Percentiles rank a stretch among this genome's conserved stretches.
Evolutionary conservation across 805 yeast genomes (phyloP).

Genomic region (Brettanomyces nanus): DNA sequence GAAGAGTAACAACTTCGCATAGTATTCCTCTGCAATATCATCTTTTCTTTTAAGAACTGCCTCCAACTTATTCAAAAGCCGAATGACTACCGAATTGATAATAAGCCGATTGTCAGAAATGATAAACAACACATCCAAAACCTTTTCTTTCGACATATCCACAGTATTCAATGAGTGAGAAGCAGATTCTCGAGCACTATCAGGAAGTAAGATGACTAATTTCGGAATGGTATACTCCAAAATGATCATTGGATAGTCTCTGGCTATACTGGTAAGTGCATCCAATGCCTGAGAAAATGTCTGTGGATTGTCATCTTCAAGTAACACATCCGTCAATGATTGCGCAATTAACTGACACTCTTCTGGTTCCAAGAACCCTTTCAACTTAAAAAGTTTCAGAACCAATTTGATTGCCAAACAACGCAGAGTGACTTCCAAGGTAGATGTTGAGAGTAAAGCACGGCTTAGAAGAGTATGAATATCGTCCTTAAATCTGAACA

Average conservation of each 20-base stretch:
- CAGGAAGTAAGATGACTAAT: conserved; percentile 43
- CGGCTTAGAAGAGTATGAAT: conserved; percentile 61
- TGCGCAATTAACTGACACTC: conserved; percentile 60
- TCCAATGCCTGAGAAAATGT: conserved; percentile 45
- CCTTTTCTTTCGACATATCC: conserved; percentile 21
- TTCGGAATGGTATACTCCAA: conserved; percentile 45
- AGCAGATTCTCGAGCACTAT: conserved; percentile 5
- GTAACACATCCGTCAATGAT: conserved; percentile 53
- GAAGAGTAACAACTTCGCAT: conserved; percentile 4
- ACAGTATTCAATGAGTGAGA: no score
- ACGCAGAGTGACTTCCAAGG: conserved; percentile 60
- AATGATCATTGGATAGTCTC: conserved; percentile 30
- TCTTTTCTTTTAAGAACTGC: conserved; percentile 4
- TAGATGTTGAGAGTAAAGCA: conserved; percentile 58
- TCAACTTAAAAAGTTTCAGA: conserved; percentile 44
- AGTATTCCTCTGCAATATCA: background rate
- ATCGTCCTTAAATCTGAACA: conserved; percentile 52
- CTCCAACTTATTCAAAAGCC: conserved; percentile 34
- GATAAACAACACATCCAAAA: conserved; percentile 28
- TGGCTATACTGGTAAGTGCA: conserved; percentile 45
- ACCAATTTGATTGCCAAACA: conserved; percentile 60
- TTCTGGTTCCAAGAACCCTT: conserved; percentile 31
- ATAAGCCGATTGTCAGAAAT: conserved; percentile 35
- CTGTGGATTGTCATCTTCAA: conserved; percentile 40
- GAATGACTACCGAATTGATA: conserved; percentile 35